Evolutionary conservation across 2,329 filamentous ascomycete species (phyloP).

Genomic region (Cercospora sp.): DNA sequence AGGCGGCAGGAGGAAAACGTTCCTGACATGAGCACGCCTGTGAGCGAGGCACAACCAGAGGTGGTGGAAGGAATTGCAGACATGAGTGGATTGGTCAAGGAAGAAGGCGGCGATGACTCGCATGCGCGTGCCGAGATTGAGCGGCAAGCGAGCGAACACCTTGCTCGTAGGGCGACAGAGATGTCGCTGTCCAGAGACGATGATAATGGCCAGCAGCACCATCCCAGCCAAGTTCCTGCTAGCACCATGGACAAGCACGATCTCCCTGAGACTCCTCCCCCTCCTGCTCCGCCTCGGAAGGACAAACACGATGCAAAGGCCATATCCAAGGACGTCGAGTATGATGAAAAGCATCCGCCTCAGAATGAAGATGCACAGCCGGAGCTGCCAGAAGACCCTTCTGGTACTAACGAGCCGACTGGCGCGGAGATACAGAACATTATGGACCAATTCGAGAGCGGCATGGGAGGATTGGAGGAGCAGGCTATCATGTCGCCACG

Average conservation of each 20-base stretch:
- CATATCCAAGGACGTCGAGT: slow-evolving; percentile 22
- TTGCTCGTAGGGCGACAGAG: slow-evolving; percentile 34
- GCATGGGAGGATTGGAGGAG: slow-evolving; percentile 57
- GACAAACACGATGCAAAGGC: slow-evolving; percentile 25
- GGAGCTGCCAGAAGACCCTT: slow-evolving; percentile 52
- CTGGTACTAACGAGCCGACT: slow-evolving; percentile 39
- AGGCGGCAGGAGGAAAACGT: slow-evolving; percentile 1
- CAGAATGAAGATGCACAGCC: slow-evolving; percentile 28
- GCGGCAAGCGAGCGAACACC: slow-evolving; percentile 35
- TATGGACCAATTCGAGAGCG: slow-evolving; percentile 90
- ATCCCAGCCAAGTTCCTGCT: neutral
- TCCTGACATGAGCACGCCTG: slow-evolving; percentile 3
- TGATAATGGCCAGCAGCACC: slow-evolving; percentile 10
- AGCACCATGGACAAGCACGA: slow-evolving; percentile 22
- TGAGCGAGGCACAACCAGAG: slow-evolving; percentile 8
- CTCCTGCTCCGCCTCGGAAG: slow-evolving; percentile 37
- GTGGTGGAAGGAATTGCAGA: neutral
- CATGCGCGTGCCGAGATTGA: slow-evolving; percentile 30
- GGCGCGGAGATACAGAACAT: slow-evolving; percentile 90
- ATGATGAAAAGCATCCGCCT: slow-evolving; percentile 36
- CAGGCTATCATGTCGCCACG: slow-evolving; percentile 92
- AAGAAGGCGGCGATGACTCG: slow-evolving; percentile 14
- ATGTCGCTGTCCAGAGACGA: slow-evolving; percentile 23
- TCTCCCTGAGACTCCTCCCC: slow-evolving; percentile 33
- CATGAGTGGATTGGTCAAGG: neutral